Evolutionary conservation across 345 rosid genomes (phyloP).

Genomic region (Pugionium dolabratum): DNA sequence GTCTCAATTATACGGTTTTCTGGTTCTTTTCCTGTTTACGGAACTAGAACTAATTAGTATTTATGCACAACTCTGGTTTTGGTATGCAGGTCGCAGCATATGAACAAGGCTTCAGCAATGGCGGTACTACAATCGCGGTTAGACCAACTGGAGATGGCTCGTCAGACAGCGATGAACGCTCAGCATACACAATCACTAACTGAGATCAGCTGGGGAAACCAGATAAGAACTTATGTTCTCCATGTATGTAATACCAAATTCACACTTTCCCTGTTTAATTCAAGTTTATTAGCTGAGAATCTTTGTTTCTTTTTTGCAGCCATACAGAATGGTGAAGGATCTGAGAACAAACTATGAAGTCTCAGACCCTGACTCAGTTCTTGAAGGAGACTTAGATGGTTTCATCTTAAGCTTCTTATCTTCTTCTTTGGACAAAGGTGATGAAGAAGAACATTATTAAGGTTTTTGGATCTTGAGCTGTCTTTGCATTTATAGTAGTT

Average conservation of each 20-base stretch:
- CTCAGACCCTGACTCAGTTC: slow-evolving; percentile 84
- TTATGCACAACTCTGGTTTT: neutral
- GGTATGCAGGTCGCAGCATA: slow-evolving; percentile 69
- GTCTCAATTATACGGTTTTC: neutral
- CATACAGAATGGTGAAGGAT: slow-evolving; percentile 94
- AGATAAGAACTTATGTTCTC: slow-evolving; percentile 85
- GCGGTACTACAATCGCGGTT: slow-evolving; percentile 89
- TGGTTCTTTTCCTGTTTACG: neutral
- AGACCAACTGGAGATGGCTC: slow-evolving; percentile 87
- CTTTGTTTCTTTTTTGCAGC: slow-evolving; percentile 48
- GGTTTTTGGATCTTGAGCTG: slow-evolving; percentile 19
- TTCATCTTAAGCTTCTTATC: slow-evolving; percentile 84
- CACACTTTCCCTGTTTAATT: neutral
- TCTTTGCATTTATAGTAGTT: neutral
- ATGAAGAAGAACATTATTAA: slow-evolving; percentile 25
- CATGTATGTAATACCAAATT: slow-evolving; percentile 56
- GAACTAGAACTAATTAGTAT: neutral
- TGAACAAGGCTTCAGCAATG: slow-evolving; percentile 95
- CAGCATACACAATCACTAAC: slow-evolving; percentile 92
- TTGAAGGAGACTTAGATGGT: slow-evolving; percentile 85
- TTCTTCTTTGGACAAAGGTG: slow-evolving; percentile 63
- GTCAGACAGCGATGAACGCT: slow-evolving; percentile 85
- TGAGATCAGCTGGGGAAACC: slow-evolving; percentile 93
- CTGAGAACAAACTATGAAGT: slow-evolving; percentile 88
- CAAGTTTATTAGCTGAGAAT: neutral